Conservation (phyloP, 1,139 yeast species). For the Petasospora rhodanensis region DNA sequence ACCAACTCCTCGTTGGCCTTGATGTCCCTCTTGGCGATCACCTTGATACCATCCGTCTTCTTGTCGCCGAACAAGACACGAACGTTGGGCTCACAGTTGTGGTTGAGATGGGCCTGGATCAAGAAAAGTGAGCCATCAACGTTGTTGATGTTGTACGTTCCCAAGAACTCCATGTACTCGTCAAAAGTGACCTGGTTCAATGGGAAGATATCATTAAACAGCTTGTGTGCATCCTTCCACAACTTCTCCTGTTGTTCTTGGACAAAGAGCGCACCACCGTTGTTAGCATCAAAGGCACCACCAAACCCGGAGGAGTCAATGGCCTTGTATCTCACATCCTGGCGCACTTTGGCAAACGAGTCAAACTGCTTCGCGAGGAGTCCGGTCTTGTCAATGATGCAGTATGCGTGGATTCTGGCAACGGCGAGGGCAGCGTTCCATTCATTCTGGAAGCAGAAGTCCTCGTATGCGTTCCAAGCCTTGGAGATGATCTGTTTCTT, state of each 20-base stretch:
- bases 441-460: constrained; percentile 58
- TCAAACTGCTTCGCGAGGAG: constrained; percentile 40
- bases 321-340: constrained; percentile 59
- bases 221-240: constrained; percentile 55
- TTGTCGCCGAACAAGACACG: constrained; percentile 47
- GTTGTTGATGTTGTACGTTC: constrained; percentile 71
- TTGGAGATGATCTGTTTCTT: constrained; percentile 38
- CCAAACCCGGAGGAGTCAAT: constrained; percentile 47
- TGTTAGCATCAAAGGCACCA: constrained; percentile 45
- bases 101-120: constrained; percentile 69
- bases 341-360: constrained; percentile 69
- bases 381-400: constrained; percentile 43
- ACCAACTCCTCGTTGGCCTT: constrained; percentile 63
- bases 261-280: constrained; percentile 45
- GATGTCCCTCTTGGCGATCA: constrained; percentile 56
- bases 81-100: constrained; percentile 70
- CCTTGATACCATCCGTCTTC: constrained; percentile 51
- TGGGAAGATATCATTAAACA: constrained; percentile 50
- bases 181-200: constrained; percentile 41
- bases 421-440: constrained; percentile 70
- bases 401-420: constrained; percentile 51
- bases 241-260: constrained; percentile 55
- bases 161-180: constrained; percentile 58
- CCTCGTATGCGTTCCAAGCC: constrained; percentile 53
- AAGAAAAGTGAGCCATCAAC: constrained; percentile 59